Evolutionary conservation across 2,329 filamentous ascomycete species (phyloP).

Genomic region (Exserohilum rostratum): DNA sequence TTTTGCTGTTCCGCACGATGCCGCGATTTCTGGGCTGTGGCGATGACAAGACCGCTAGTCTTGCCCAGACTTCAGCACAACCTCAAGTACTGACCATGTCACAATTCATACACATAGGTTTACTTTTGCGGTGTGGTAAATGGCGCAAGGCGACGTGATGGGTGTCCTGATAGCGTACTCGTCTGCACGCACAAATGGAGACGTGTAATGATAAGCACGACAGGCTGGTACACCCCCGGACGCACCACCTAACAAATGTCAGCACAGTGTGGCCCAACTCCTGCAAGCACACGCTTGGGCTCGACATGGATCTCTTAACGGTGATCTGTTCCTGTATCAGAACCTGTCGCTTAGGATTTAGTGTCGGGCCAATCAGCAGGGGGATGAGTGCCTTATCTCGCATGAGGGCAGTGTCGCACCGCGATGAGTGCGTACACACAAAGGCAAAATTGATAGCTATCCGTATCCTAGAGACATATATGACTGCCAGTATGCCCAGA

Average conservation of each 20-base stretch:
- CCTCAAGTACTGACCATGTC: not conserved
- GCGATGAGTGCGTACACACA: not conserved
- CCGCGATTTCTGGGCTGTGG: constrained; percentile 7
- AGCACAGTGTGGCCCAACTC: not conserved
- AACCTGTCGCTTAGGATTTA: constrained; percentile 13
- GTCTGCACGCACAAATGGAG: constrained; percentile 4
- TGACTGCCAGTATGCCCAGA: not conserved
- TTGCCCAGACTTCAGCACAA: not conserved
- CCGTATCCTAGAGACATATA: not conserved
- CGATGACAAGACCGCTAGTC: constrained; percentile 5
- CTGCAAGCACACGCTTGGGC: not conserved
- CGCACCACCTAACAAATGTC: not conserved
- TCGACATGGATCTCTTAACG: constrained; percentile 4
- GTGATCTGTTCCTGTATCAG: constrained; percentile 10
- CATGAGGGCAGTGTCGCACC: constrained; percentile 7
- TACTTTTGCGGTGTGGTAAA: constrained; percentile 7
- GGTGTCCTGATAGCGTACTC: not conserved
- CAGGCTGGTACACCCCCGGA: not conserved
- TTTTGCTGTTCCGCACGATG: constrained; percentile 3
- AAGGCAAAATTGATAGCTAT: not conserved
- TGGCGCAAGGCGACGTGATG: not conserved
- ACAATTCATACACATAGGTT: not conserved
- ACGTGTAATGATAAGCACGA: constrained; percentile 6
- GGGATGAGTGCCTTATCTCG: constrained; percentile 50
- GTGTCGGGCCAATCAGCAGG: constrained; percentile 22